A percentile compares a stretch with the other conserved stretches of the same genome.
These are phyloP conservation scores for Myrica gale DNA, from an alignment of 306 rosid genomes.

Conservation along the genomic window DNA sequence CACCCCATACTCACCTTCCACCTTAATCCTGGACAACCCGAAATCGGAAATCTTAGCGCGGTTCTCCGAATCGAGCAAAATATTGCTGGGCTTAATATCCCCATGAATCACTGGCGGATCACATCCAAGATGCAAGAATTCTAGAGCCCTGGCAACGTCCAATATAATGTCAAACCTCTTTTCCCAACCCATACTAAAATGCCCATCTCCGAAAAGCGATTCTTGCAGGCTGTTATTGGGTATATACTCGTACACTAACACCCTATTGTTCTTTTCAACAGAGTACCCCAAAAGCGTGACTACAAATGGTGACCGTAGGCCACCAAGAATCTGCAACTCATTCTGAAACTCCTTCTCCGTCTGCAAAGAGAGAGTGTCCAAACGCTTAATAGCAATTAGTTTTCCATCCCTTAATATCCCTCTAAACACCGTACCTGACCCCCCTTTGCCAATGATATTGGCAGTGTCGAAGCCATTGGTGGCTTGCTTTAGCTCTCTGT, in stretches of 20 bases:
- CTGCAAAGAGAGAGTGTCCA: slow-evolving; percentile 67
- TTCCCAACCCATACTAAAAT: slow-evolving; percentile 70
- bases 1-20: slow-evolving; percentile 76
- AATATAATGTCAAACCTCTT: slow-evolving; percentile 65
- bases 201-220: slow-evolving; percentile 70
- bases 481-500: slow-evolving; percentile 75
- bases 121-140: slow-evolving; percentile 83
- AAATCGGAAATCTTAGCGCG: slow-evolving; percentile 78
- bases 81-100: slow-evolving; percentile 88
- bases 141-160: slow-evolving; percentile 83
- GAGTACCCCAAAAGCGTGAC: slow-evolving; percentile 87
- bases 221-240: slow-evolving; percentile 89
- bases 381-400: slow-evolving; percentile 68
- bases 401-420: slow-evolving; percentile 73
- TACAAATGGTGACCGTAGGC: slow-evolving; percentile 76
- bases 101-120: slow-evolving; percentile 97
- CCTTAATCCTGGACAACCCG: slow-evolving; percentile 88
- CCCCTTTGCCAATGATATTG: slow-evolving; percentile 90
- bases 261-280: slow-evolving; percentile 66
- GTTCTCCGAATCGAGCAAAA: slow-evolving; percentile 65
- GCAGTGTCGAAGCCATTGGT: slow-evolving; percentile 60
- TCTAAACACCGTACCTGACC: slow-evolving; percentile 87
- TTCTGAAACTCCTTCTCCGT: slow-evolving; percentile 87
- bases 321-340: slow-evolving; percentile 91
- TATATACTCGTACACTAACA: slow-evolving; percentile 83